Base-by-base conservation (phyloP, 2,329 filamentous ascomycete species). In the Colletotrichum truncatum region DNA sequence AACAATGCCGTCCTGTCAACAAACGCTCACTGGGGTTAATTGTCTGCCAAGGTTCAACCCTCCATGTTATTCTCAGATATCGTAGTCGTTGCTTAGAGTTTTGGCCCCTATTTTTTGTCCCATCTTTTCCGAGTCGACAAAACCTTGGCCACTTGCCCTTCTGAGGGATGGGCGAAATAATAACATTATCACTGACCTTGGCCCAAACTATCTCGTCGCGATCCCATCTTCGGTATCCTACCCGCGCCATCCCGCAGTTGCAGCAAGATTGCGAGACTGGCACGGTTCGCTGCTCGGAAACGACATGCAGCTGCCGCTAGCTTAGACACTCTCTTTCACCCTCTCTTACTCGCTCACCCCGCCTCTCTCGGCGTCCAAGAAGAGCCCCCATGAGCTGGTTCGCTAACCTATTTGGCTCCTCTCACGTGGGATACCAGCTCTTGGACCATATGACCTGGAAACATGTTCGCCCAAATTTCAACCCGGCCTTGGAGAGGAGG, bases 211-310 rank as follows among this genome's bases (percentile, higher is more conserved):
- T 32, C 48, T 48, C 56, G 46, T 45, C 51, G 18, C 23, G 41
- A 51, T 45, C 57, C 63, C 63, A 63, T 63, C 57, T 66, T 66
- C 63, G 63, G 63, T 34, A 28, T 56, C 43, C 30, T 51, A 41
- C 36, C 30, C 43, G 41, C 63, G 34, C 34, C 48, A 53, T 53
- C 28, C 36, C 39, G 49, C 57, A 14, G 41, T 49, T 55, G 62
- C 34, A 63, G 63, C 49, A 36, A 65, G 57, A 62, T 57, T 56
- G 54, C 62, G 63, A 66, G 63, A 39, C 49, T 63, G 58, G 57
- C 63, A 63, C 63, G 63, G 63, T 63, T 66, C 63, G n/a, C 63
- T 43, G 34, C 36, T 63, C 51, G 51, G 63, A 63, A 66, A 63
- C 63, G 51, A 55, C 57, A 61, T 63, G 58, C 63, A 43, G 57